Evolutionary conservation across 192 early-diverging fungal genomes (phyloP), one percentile per base, ranked within the genome.

Genomic region (Coemansia sp.): DNA sequence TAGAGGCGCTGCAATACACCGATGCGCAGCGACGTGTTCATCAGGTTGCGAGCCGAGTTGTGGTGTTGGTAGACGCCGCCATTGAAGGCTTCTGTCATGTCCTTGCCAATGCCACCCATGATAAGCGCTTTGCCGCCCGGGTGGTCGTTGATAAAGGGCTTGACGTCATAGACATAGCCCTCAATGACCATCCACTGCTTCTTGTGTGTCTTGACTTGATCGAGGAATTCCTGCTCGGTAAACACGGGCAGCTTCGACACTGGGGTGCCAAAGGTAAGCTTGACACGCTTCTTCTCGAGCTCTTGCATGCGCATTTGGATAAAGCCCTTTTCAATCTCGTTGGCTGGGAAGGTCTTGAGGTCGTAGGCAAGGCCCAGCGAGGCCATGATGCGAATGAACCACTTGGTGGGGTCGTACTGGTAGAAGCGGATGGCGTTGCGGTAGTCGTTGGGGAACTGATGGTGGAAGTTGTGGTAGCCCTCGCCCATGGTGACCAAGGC

Each of bases 1-100:
- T 62, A 81, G 18, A 81, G 50, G 23, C 69, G 63, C 66, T 81
- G 78, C 24, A 81, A 63, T 35, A 81, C 70, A 21, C 78, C 78
- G 51, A 81, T 81, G 36, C 78, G 78, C 26, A 81, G 70, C 38
- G 78, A 81, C 10, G 73, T 81, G 69, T 81, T 81, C 78, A 81
- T 81, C 59, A 97, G 74, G 79, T 94, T 91, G 45, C 92, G 82
- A 3, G 94, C 94, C 31, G 91, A 93, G 63, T 93, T 96, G 69
- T 89, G 86, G 73, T 97, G 95, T 69, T 90, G 82, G 76, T 97
- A 95, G 14, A 96, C 85, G 55, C 90, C 93, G 20, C 95, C 94
- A 63, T 96, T 92, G 83, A 96, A 96, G 2, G 91, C 83, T 13
- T 79, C 84, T 8, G 94, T 94, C 69, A 90, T 87, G 68, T 97